Evolutionary conservation across 2,329 filamentous ascomycete genomes (phyloP).

Genomic region (Phaeomoniella chlamydospora): DNA sequence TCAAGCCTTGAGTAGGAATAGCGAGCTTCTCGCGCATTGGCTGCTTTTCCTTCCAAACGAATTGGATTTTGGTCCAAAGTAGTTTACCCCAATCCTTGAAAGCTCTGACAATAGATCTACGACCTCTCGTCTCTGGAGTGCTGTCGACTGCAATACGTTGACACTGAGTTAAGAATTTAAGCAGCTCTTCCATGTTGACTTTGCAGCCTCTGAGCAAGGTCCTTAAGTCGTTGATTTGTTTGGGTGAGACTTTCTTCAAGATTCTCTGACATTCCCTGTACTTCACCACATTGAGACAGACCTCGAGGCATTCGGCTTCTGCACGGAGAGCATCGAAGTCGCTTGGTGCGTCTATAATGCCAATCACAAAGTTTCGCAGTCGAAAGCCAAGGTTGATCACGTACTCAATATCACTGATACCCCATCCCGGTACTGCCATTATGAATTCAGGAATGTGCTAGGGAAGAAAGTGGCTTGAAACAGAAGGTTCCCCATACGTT

Average conservation of each 20-base stretch:
- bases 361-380: conserved; percentile 3
- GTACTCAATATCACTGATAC: too few species aligned
- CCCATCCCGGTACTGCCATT: too few species aligned
- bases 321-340: conserved; percentile 4
- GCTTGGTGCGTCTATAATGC: conserved; percentile 2
- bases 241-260: conserved; percentile 1
- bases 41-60: conserved; percentile 3
- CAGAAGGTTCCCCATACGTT: too few species aligned
- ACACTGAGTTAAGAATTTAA: conserved; percentile 3
- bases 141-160: conserved; percentile 1
- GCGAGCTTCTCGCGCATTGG: conserved; percentile 3
- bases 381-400: too few species aligned
- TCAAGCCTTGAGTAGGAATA: conserved; percentile 3
- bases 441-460: too few species aligned
- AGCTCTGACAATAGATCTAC: neutral
- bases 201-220: conserved; percentile 2
- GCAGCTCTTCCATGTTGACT: conserved; percentile 5
- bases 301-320: conserved; percentile 3
- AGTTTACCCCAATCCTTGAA: conserved; percentile 1
- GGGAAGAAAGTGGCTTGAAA: too few species aligned
- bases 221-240: conserved; percentile 2
- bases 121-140: conserved; percentile 1
- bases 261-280: conserved; percentile 3
- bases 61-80: conserved; percentile 3
- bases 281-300: conserved; percentile 4